Evolutionary conservation across 2,329 filamentous ascomycete species (phyloP), one percentile per base, ranked within the genome.

Genomic region (Phialophora tarda): DNA sequence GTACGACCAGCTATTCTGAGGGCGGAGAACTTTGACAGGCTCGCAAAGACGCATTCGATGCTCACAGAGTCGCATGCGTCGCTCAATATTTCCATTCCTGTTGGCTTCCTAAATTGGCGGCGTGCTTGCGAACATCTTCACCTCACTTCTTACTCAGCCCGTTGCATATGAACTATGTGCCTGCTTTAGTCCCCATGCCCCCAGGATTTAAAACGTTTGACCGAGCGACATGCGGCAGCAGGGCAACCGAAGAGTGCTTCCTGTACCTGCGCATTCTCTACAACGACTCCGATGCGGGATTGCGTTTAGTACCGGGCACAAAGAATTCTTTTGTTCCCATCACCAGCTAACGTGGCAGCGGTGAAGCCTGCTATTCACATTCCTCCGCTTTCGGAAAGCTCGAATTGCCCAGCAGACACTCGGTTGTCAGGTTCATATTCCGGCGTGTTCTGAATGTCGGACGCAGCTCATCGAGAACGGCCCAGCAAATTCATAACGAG

Each of bases 401-500:
- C 14, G 38, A 41, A 2, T 17, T 17, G 38, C 6, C 38, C 14
- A 14, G 30, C 30, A 30, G 8, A 30, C 28, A 30, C 6, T 1
- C 7, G 7, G 1, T 7, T 7, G 28, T 8, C 28, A 30, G 30
- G 30, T 4, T 41, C 38, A 41, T 14, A n/a, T 3, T 17, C 7
- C 4, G 14, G 17, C 38, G 14, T 44, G 38, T 3, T 44, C 17
- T n/a, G 14, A 17, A 44, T 7, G 10, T 12, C 32, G 32, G 32
- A 34, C 10, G 32, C 32, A 12, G 32, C 10, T 11, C 14, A 8
- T 44, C 38, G 38, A 8, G 5, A 7, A n/a, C 14, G 38, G 38
- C 38, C 21, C 48, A 3, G 48, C 14, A 28, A 17, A 51, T 14
- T 51, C 21, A 55, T 32, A 58, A 23, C 21, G 66, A 70, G 63